Evolutionary conservation across 1,284 basidiomycete genomes (phyloP).

Genomic region (Boletellus sp.): DNA sequence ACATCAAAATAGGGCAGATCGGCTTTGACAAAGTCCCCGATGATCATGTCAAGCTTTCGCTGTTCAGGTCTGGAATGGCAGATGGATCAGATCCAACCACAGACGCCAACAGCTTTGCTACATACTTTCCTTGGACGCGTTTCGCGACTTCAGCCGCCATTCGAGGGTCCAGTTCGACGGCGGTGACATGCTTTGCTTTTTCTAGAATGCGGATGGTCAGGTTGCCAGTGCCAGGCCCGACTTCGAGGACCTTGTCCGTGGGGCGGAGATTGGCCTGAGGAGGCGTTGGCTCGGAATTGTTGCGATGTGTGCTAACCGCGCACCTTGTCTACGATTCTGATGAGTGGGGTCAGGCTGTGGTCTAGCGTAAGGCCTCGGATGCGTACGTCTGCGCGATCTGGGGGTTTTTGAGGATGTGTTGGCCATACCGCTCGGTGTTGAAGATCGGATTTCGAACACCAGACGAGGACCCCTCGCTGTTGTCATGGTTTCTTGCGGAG

Average conservation of each 20-base stretch:
- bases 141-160: conserved; percentile 98
- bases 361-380: conserved; percentile 6
- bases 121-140: conserved; percentile 93
- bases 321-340: conserved; percentile 78
- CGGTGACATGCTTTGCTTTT: conserved; percentile 88
- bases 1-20: conserved; percentile 98
- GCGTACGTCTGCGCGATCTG: conserved; percentile 83
- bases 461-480: conserved; percentile 42
- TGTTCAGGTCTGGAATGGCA: conserved; percentile 69
- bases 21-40: conserved; percentile 97
- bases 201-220: conserved; percentile 93
- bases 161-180: conserved; percentile 97
- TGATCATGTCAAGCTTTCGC: conserved; percentile 89
- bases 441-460: conserved; percentile 78
- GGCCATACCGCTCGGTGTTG: conserved; percentile 92
- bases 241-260: conserved; percentile 95
- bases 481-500: conserved; percentile 36
- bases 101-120: background rate
- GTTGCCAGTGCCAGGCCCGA: conserved; percentile 98
- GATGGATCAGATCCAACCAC: background rate
- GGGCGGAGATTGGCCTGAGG: conserved; percentile 85
- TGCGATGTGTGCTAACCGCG: conserved; percentile 1
- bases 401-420: conserved; percentile 96
- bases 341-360: conserved; percentile 11
- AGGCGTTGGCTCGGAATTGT: conserved; percentile 1